Evolutionary conservation across 2,329 filamentous ascomycete genomes (phyloP).

Genomic region (Colletotrichum spinosum): DNA sequence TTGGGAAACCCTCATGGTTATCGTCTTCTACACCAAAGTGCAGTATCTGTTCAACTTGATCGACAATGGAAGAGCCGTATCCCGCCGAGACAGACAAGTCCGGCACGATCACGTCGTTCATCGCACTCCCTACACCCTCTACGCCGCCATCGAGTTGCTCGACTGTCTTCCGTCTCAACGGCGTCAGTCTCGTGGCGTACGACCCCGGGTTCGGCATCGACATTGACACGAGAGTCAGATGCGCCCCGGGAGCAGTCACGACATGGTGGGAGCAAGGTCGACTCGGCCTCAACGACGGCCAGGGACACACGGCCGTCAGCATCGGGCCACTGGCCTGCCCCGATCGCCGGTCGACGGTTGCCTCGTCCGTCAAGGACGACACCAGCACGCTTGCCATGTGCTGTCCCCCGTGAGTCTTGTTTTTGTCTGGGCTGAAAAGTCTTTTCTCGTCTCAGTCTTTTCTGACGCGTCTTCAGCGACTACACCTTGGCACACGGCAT

Average conservation of each 20-base stretch:
- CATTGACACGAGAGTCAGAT: constrained; percentile 2
- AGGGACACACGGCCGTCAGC: constrained; percentile 21
- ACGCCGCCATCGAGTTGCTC: constrained; percentile 20
- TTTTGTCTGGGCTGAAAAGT: no score
- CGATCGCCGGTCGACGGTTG: constrained; percentile 10
- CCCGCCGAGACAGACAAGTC: constrained; percentile 6
- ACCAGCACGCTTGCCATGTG: constrained; percentile 22
- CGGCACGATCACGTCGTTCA: constrained; percentile 16
- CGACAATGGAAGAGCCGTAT: constrained; percentile 12
- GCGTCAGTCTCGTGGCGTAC: constrained; percentile 15
- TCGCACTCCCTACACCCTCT: constrained; percentile 11
- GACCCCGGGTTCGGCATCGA: constrained; percentile 12
- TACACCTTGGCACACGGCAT: constrained; percentile 8
- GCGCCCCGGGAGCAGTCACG: constrained; percentile 16
- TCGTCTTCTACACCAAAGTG: neutral
- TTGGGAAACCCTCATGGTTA: no score
- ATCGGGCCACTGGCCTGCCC: constrained; percentile 13
- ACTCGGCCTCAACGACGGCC: constrained; percentile 9
- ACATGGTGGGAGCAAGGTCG: constrained; percentile 24
- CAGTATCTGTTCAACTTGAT: neutral
- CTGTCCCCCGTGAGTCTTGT: constrained; percentile 5
- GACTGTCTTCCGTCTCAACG: constrained; percentile 6
- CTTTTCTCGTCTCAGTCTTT: no score
- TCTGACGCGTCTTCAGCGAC: neutral
- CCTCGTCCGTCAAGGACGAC: constrained; percentile 6